Percentiles rank a stretch among this genome's conserved stretches.
phyloP scores from a whole-genome alignment of 768 basidiomycete species.

The Naganishia randhawae region DNA sequence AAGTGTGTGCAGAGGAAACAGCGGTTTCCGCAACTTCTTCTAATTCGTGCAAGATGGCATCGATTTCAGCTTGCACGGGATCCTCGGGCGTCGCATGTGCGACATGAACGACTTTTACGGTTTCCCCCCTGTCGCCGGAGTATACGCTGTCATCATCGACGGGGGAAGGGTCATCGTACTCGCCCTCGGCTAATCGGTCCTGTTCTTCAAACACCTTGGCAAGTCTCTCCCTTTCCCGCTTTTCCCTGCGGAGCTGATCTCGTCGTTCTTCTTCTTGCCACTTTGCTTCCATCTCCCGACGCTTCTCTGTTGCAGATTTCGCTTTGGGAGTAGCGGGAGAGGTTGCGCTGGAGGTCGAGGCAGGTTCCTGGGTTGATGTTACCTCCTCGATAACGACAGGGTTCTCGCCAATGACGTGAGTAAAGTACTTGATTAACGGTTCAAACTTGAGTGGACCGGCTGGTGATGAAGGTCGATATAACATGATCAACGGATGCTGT shows the following conservation, averaged over 20 bases:
- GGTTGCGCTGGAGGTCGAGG: not conserved
- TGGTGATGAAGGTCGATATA: too few relatives aligned
- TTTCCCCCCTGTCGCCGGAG: not conserved
- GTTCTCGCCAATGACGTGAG: conserved; percentile 53
- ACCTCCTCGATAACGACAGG: conserved; percentile 53
- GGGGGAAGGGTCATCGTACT: conserved; percentile 11
- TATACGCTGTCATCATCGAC: not conserved
- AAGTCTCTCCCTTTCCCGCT: conserved; percentile 29
- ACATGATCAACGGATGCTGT: too few relatives aligned
- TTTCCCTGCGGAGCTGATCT: conserved; percentile 39
- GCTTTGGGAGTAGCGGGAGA: conserved; percentile 24
- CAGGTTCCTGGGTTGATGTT: not conserved
- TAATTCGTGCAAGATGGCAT: not conserved
- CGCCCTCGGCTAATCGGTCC: conserved; percentile 21
- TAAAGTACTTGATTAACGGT: conserved; percentile 68
- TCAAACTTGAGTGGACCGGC: conserved; percentile 71
- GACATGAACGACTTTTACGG: conserved; percentile 8
- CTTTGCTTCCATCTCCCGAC: conserved; percentile 34
- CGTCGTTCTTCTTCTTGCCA: conserved; percentile 44
- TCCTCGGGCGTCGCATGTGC: conserved; percentile 10
- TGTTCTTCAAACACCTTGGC: conserved; percentile 18
- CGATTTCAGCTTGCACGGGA: conserved; percentile 14
- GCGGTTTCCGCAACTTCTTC: conserved; percentile 11
- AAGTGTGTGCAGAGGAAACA: not conserved
- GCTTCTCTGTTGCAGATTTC: conserved; percentile 23